Evolutionary conservation across 345 rosid genomes (phyloP).

Genomic region (Linum trigynum): DNA sequence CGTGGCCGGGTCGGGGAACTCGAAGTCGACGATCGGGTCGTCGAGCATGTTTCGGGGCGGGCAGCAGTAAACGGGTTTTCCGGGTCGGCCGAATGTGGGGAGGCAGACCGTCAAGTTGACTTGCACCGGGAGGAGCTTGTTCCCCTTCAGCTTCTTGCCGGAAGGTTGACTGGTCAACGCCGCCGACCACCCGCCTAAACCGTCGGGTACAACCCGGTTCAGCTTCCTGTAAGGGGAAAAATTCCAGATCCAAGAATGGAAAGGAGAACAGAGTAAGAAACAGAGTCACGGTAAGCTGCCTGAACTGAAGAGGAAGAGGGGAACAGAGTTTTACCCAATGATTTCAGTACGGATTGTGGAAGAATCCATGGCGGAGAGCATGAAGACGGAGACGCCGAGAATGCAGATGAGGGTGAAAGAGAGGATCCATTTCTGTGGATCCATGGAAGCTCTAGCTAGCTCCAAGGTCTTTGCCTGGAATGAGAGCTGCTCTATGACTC

Average conservation of each 20-base stretch:
- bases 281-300: no score
- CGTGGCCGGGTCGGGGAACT: conserved; percentile 6
- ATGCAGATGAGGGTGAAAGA: not conserved
- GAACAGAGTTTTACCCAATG: not conserved
- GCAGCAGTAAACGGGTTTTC: not conserved
- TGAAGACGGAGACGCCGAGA: not conserved
- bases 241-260: not conserved
- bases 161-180: not conserved
- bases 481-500: no score
- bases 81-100: not conserved
- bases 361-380: not conserved
- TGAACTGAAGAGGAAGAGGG: not conserved
- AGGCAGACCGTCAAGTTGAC: not conserved
- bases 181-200: not conserved
- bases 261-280: not conserved
- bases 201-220: not conserved
- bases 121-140: not conserved
- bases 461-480: no score
- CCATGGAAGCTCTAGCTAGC: not conserved
- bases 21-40: conserved; percentile 1
- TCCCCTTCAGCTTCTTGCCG: not conserved
- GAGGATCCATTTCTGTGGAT: not conserved
- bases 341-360: not conserved
- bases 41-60: not conserved
- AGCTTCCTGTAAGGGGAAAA: not conserved